Evolutionary conservation across 176 grass and related monocot species (phyloP).

Genomic region (Rhynchospora pubera): DNA sequence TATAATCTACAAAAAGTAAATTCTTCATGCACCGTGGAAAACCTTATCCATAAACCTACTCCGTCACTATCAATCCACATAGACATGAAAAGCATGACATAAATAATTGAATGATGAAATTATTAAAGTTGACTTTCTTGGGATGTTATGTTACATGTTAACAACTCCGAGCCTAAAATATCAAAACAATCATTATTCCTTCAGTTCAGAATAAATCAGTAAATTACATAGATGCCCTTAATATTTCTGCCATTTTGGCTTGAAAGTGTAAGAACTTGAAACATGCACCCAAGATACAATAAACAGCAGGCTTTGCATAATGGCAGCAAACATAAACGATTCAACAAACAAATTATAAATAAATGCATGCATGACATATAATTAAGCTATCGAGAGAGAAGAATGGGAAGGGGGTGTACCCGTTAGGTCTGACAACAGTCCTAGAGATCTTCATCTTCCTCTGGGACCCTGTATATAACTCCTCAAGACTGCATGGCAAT

Average conservation of each 20-base stretch:
- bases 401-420: constrained; percentile 24
- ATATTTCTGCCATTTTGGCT: neutral
- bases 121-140: neutral
- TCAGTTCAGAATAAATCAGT: neutral
- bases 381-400: neutral
- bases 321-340: neutral
- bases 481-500: constrained; percentile 64
- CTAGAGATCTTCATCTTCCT: constrained; percentile 97
- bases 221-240: neutral
- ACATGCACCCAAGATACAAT: neutral
- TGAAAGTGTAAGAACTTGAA: neutral
- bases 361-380: neutral
- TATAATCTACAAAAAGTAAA: constrained; percentile 2
- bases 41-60: neutral
- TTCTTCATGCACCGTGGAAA: neutral
- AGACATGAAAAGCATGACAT: neutral
- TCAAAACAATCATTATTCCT: neutral
- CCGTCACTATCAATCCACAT: neutral
- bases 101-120: neutral
- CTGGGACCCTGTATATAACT: constrained; percentile 65
- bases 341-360: neutral
- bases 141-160: neutral
- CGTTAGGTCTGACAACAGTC: constrained; percentile 56
- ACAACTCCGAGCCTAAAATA: neutral
- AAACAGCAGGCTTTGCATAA: neutral